These are phyloP conservation scores for peach (Prunus persica) DNA, from an alignment of 306 rosid genomes.

Conservation along the genomic window Prunus_persica_NCBIv2 NC_034009.1:36010501-36011000, in stretches of 20 bases:
- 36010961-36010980: conserved; percentile 58
- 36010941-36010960: not conserved
- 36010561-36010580: conserved; percentile 24
- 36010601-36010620: conserved; percentile 5
- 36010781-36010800: not conserved
- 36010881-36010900: not conserved
- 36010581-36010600: conserved; percentile 6
- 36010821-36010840: not conserved
- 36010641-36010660: conserved; percentile 62
- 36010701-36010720: not conserved
- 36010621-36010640: conserved; percentile 71
- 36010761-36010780: not conserved
- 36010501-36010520: conserved; percentile 77
- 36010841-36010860: too few relatives aligned
- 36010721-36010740: not conserved
- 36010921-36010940: not conserved
- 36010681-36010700: conserved; percentile 41
- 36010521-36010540: conserved; percentile 84
- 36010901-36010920: too few relatives aligned
- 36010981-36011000: conserved; percentile 76
- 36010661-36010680: conserved; percentile 77
- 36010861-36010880: too few relatives aligned
- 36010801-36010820: not conserved
- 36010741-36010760: not conserved
- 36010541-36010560: conserved; percentile 19